Percentiles rank a stretch among this genome's conserved stretches.
Conservation (phyloP, 2,329 filamentous ascomycete genomes). For the Penicillium sp. region DNA sequence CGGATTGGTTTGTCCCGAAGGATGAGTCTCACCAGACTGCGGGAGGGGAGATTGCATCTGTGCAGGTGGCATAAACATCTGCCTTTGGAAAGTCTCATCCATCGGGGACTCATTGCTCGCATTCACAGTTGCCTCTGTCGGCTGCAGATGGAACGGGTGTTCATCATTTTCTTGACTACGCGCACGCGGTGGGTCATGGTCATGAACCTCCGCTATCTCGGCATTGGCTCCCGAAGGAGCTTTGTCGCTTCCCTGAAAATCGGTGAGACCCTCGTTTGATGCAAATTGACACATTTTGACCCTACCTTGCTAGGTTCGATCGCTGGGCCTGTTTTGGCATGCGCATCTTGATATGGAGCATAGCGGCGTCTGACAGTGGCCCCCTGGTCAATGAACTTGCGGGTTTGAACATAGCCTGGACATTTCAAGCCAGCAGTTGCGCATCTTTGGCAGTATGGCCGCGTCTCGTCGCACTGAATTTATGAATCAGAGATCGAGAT, state of each 20-base stretch:
- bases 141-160: too few species aligned
- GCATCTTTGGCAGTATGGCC: constrained; percentile 37
- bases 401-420: constrained; percentile 40
- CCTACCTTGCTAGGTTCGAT: constrained; percentile 5
- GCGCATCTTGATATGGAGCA: constrained; percentile 34
- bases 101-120: too few species aligned
- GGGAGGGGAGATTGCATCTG: too few species aligned
- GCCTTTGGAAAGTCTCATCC: too few species aligned
- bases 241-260: neutral
- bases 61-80: too few species aligned
- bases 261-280: neutral
- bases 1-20: neutral
- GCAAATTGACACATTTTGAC: too few species aligned
- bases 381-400: constrained; percentile 42
- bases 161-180: too few species aligned
- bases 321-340: constrained; percentile 6
- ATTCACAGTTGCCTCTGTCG: too few species aligned
- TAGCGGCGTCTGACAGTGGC: constrained; percentile 37
- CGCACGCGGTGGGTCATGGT: too few species aligned
- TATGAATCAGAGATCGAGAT: neutral
- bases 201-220: neutral
- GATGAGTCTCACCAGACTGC: neutral
- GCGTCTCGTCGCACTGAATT: constrained; percentile 37
- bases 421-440: constrained; percentile 35
- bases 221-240: too few species aligned